phyloP scores from a whole-genome alignment of 192 early-diverging fungal genomes.

The Coemansia sp. region DNA sequence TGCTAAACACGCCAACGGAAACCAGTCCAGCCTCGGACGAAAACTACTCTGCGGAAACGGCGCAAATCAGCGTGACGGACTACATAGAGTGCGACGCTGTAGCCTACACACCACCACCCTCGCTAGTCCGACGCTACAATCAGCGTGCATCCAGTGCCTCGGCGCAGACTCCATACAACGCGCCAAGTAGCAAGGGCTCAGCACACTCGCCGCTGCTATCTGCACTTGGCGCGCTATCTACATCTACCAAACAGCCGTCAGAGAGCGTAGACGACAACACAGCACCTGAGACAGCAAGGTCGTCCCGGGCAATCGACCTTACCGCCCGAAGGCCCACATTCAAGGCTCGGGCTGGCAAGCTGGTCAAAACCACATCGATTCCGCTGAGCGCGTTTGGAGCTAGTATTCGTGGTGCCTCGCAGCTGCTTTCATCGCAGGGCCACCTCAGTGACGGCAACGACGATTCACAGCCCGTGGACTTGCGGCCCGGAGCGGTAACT shows the following conservation, averaged over 20 bases:
- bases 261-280: background rate
- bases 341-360: slow-evolving; percentile 22
- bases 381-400: slow-evolving; percentile 34
- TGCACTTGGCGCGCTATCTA: background rate
- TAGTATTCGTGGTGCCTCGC: slow-evolving; percentile 3
- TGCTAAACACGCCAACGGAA: background rate
- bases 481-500: background rate
- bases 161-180: background rate
- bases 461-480: background rate
- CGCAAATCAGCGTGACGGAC: background rate
- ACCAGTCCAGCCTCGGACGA: background rate
- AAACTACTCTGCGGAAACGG: background rate
- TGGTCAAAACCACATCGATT: slow-evolving; percentile 44
- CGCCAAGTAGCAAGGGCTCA: background rate
- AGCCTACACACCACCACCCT: slow-evolving; percentile 29
- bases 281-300: background rate
- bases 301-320: slow-evolving; percentile 10
- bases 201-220: background rate
- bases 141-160: background rate
- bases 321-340: slow-evolving; percentile 8
- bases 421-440: slow-evolving; percentile 7
- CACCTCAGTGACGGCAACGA: slow-evolving; percentile 12
- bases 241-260: background rate
- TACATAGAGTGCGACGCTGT: slow-evolving; percentile 13
- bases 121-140: slow-evolving; percentile 25